Percentiles rank a stretch among this genome's conserved stretches.
These are phyloP conservation scores for Hirsutella thompsonii DNA, from an alignment of 2,329 filamentous ascomycete genomes.

Conservation along the genomic window DNA sequence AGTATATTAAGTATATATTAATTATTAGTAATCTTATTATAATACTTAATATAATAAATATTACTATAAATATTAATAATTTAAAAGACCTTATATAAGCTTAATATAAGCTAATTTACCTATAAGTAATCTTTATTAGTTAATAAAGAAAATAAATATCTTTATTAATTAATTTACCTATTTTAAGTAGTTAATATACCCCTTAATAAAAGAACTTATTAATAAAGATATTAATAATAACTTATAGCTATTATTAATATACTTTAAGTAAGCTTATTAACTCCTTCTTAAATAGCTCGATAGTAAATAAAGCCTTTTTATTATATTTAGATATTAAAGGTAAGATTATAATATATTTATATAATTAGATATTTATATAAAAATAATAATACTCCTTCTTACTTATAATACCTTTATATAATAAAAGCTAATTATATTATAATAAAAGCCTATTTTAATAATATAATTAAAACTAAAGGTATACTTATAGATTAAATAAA, in stretches of 20 bases:
- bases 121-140: background rate
- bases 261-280: no score
- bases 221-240: no score
- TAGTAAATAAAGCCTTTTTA: no score
- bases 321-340: background rate
- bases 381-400: background rate
- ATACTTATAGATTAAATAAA: background rate
- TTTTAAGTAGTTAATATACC: background rate
- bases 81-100: no score
- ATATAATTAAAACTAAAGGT: background rate
- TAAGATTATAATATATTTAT: background rate
- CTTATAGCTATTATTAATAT: background rate
- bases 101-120: background rate
- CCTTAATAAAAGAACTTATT: background rate
- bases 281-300: no score
- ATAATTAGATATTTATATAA: background rate
- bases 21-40: background rate
- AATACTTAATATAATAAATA: background rate
- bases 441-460: background rate
- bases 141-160: background rate
- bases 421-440: no score
- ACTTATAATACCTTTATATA: no score
- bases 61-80: no score
- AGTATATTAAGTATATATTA: no score
- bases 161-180: background rate